Evolutionary conservation across 495 filamentous ascomycete species (phyloP).

Genomic region (Penicillium atrosanguineum): DNA sequence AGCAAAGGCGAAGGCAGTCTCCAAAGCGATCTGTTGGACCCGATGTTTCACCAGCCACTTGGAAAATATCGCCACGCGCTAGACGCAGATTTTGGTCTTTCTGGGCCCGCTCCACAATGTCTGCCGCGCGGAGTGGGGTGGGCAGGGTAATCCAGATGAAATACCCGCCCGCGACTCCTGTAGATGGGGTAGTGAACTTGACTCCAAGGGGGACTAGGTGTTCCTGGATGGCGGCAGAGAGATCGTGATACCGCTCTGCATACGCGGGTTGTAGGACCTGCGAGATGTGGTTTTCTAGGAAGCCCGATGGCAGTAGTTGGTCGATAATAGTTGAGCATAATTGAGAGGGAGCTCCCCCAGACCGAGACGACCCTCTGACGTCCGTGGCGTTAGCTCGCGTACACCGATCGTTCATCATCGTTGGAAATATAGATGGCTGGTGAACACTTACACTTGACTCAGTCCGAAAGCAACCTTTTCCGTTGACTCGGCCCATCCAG

Average conservation of each 20-base stretch:
- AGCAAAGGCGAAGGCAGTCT: conserved; percentile 62
- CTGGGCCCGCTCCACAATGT: conserved; percentile 53
- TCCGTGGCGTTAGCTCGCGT: neutral
- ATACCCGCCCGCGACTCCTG: conserved; percentile 61
- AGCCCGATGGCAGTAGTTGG: conserved; percentile 53
- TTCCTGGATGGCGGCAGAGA: conserved; percentile 53
- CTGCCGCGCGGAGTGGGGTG: conserved; percentile 41
- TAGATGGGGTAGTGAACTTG: conserved; percentile 33
- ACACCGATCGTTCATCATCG: neutral
- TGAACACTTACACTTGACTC: conserved; percentile 56
- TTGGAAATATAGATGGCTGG: neutral
- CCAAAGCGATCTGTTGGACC: conserved; percentile 45
- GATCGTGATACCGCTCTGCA: conserved; percentile 49
- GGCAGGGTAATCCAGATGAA: conserved; percentile 78
- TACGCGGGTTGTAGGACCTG: conserved; percentile 53
- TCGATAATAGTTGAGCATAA: conserved; percentile 63
- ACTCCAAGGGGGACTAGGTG: conserved; percentile 62
- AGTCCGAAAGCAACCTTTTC: conserved; percentile 64
- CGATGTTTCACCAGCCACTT: conserved; percentile 56
- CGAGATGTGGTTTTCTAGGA: conserved; percentile 49
- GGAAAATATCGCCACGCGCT: conserved; percentile 63
- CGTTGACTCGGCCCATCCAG: conserved; percentile 79
- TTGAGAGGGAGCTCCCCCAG: conserved; percentile 76
- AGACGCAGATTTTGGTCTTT: conserved; percentile 60
- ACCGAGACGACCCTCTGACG: conserved; percentile 61